Conservation (phyloP, 2,329 filamentous ascomycete genomes). For the Colletotrichum melonis region DNA sequence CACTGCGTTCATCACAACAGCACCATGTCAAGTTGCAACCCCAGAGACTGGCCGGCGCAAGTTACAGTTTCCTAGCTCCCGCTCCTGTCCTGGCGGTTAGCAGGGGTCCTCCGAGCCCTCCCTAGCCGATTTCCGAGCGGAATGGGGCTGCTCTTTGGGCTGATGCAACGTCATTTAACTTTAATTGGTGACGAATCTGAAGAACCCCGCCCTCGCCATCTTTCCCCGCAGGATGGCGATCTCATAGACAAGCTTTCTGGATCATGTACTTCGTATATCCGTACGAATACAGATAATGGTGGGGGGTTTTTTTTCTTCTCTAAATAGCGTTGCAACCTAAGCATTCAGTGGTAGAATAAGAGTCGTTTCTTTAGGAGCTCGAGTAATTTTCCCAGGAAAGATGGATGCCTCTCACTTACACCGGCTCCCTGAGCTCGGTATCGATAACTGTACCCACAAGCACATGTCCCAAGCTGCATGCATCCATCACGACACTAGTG, state of each 20-base stretch:
- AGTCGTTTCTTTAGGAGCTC: too few species aligned
- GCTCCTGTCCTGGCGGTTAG: not conserved
- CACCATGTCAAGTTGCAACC: not conserved
- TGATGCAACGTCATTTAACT: slow-evolving; percentile 25
- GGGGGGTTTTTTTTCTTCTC: too few species aligned
- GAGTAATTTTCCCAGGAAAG: too few species aligned
- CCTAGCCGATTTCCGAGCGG: not conserved
- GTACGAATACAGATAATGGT: too few species aligned
- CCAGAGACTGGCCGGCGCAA: not conserved
- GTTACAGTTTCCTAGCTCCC: not conserved
- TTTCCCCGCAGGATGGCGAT: not conserved
- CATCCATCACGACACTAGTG: not conserved
- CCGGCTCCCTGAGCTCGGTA: not conserved
- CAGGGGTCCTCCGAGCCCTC: slow-evolving; percentile 10
- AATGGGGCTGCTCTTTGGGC: not conserved
- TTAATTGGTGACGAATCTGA: not conserved
- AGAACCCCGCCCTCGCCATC: not conserved
- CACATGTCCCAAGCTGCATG: not conserved
- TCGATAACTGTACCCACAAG: not conserved
- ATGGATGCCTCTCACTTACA: too few species aligned
- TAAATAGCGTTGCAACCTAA: too few species aligned
- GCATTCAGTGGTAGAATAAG: too few species aligned
- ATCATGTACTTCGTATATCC: too few species aligned
- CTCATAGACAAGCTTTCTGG: not conserved
- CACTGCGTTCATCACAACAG: too few species aligned